phyloP scores from a whole-genome alignment of 306 rosid genomes.

The Cyamopsis tetragonoloba region DNA sequence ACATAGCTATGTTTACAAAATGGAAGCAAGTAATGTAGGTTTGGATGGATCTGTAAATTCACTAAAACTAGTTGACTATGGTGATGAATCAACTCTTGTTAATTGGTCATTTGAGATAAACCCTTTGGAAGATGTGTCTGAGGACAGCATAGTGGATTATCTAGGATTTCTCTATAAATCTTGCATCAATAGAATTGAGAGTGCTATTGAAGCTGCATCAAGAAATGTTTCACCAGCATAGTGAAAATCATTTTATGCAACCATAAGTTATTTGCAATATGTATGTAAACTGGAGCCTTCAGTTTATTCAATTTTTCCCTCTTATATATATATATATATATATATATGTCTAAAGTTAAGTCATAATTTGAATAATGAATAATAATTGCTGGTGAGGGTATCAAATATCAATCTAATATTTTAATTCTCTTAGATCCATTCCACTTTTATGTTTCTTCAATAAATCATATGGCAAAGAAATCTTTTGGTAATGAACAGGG shows the following conservation, averaged over 20 bases:
- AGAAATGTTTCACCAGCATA: constrained; percentile 21
- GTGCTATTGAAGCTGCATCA: constrained; percentile 52
- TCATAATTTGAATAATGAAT: constrained; percentile 5
- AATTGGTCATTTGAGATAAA: constrained; percentile 64
- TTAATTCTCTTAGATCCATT: not conserved
- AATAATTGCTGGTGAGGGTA: not conserved
- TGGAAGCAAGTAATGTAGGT: constrained; percentile 84
- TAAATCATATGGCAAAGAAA: not conserved
- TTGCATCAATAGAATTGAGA: constrained; percentile 67
- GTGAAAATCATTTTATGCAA: not conserved
- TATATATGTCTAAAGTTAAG: too few species aligned
- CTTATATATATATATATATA: not conserved
- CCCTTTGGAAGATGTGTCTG: constrained; percentile 46
- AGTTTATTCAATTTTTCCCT: not conserved
- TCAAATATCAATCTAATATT: not conserved
- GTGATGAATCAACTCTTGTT: constrained; percentile 57
- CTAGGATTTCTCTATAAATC: constrained; percentile 69
- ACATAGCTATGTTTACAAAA: constrained; percentile 47
- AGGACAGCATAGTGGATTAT: constrained; percentile 60
- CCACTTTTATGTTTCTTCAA: not conserved
- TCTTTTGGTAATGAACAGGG: not conserved
- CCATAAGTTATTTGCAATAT: constrained; percentile 7
- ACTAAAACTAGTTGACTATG: constrained; percentile 57
- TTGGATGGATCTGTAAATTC: constrained; percentile 69
- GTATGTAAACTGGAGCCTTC: not conserved